Base-by-base conservation (phyloP, 129 eudicot species). In the Flaveria robusta region DNA sequence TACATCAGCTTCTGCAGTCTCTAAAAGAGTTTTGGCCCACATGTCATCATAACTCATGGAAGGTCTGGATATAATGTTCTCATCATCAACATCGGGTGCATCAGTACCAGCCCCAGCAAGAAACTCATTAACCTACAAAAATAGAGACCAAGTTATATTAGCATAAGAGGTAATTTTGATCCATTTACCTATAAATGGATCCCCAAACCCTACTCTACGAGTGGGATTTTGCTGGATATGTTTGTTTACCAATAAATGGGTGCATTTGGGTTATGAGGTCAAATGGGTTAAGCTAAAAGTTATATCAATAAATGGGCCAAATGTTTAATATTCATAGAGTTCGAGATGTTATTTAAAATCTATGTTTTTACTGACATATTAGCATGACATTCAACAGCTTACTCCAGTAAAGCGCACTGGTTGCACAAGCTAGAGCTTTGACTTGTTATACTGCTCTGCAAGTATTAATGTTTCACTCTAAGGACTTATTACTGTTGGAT, bases 81-180 rank as follows among this genome's bases (percentile, higher is more conserved):
- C 98, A 9, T 90, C 93, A 66, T 94, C 98, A 75, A 94, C 98
- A 79, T 94, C 98, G 63, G 98, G 98, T 81, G 97, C 98, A 85
- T 94, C 97, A 72, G 98, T 91, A 64, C 98, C 98, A 82, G 92
- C 95, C 67, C 98, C 97, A 75, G 98, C 91, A 73, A 94, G 88
- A 78, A 94, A 94, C 85, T 94, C 98, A 66, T 91, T 94, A 64
- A 94, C 97, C 98, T 94, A 79, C 49, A 29, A 54, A 64, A 74
- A 37, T 43, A 60, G 41, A 54, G 10, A 47, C 31, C 34, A 58
- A 5, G 22, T 27, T 63, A 20, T 63, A 63, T 63, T 29, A 63
- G 13, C 68, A 63, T 31, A 31, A 31, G 37, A 31, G 37, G 37
- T 31, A 31, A 31, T 31, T 31, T 31, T 7, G 37, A 31, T 31